Percentiles rank a stretch among this genome's conserved stretches.
Evolutionary conservation across 164 flowering plant genomes (phyloP).

Genomic region (Stephania japonica): DNA sequence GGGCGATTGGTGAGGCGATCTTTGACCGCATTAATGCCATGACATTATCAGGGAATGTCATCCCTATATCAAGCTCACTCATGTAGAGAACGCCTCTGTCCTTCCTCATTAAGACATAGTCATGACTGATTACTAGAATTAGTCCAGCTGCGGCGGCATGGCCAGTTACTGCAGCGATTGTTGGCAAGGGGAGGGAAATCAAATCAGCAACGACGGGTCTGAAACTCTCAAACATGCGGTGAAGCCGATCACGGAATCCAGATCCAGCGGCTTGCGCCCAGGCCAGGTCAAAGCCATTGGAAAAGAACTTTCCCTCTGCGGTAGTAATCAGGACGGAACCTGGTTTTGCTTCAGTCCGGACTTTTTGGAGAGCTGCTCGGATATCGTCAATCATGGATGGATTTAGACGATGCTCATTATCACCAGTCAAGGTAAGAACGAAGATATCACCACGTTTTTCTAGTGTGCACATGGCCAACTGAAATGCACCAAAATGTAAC

Average conservation of each 20-base stretch:
- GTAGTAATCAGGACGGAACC: constrained; percentile 68
- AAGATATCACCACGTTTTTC: constrained; percentile 34
- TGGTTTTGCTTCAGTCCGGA: constrained; percentile 27
- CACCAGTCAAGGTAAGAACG: constrained; percentile 30
- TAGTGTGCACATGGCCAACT: constrained; percentile 21
- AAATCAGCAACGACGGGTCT: constrained; percentile 38
- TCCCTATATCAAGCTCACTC: constrained; percentile 75
- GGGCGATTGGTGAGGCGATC: constrained; percentile 30
- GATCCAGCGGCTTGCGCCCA: constrained; percentile 40
- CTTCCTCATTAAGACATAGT: constrained; percentile 61
- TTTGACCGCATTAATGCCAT: constrained; percentile 33
- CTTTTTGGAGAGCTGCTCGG: constrained; percentile 26
- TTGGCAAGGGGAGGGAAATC: constrained; percentile 72
- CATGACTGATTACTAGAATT: constrained; percentile 61
- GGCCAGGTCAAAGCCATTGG: constrained; percentile 76
- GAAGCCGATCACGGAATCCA: constrained; percentile 15
- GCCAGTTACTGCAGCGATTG: constrained; percentile 79
- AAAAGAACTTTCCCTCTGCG: constrained; percentile 74
- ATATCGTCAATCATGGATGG: constrained; percentile 28
- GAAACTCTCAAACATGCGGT: constrained; percentile 20
- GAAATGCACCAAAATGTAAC: not conserved
- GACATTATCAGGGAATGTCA: constrained; percentile 16
- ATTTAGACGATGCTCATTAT: constrained; percentile 22
- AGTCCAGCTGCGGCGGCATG: constrained; percentile 86
- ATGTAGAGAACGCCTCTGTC: constrained; percentile 73